Evolutionary conservation across 306 rosid genomes (phyloP), one percentile per base, ranked within the genome.

Genomic region (Cucurbita argyrosperma): DNA sequence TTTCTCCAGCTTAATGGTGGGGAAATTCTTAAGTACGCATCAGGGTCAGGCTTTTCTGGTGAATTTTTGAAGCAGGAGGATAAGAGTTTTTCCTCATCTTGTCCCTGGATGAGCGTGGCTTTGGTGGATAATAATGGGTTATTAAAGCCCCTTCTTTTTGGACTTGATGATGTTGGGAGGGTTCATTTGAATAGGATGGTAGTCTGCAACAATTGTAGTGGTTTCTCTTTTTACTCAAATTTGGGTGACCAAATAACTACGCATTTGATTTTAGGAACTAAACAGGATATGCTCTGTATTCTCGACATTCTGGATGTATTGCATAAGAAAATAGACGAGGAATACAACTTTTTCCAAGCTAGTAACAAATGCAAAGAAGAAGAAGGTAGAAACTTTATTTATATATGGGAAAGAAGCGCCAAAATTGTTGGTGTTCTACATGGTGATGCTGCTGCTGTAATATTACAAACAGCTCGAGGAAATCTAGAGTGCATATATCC

Each of bases 391-490:
- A 91, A 83, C 75, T 82, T 79, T 66, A 82, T 94, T 75, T 84
- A 83, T 71, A 84, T 94, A 72, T 94, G 99, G 99, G 99, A 94
- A 85, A 91, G 91, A 84, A 92, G 96, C 72, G 92, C 99, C 78
- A 89, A 81, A 89, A 78, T 91, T 82, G 83, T 82, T 49, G 99
- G 97, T 16, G 91, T 87, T 47, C 77, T 94, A 43, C 96, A 94
- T 82, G 99, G 97, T 55, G 97, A 91, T 61, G 90, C 89, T 82
- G 91, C 97, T 74, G 89, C 92, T 49, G 79, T 87, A 53, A 81
- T 94, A 75, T 62, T 94, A 76, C 97, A 91, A 83, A 91, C 96
- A 47, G 69, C 82, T 70, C 85, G 97, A 71, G 99, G 99, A 76
- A 94, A 94, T 83, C 83, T 94, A 11, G 99, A 94, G 80, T 91